phyloP scores from a whole-genome alignment of 768 basidiomycete genomes.

The Phylloporus scabripes region DNA sequence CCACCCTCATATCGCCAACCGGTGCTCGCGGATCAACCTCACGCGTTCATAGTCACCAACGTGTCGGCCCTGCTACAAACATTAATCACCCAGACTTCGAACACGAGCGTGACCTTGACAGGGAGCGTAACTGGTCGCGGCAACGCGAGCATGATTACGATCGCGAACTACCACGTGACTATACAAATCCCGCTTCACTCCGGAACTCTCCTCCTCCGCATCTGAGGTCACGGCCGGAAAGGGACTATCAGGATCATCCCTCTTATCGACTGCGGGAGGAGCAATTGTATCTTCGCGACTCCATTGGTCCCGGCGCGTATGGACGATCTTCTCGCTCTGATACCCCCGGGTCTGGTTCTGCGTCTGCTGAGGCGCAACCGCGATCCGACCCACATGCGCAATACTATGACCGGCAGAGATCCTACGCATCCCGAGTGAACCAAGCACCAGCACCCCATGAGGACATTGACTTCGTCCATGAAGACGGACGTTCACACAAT shows the following conservation, averaged over 20 bases:
- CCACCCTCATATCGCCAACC: conserved; percentile 33
- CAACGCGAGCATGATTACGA: conserved; percentile 42
- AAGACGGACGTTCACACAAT: conserved; percentile 42
- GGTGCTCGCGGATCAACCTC: conserved; percentile 31
- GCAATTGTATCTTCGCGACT: conserved; percentile 27
- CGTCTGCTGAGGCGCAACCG: conserved; percentile 43
- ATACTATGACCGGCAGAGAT: conserved; percentile 44
- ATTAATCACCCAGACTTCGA: conserved; percentile 39
- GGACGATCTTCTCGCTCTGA: conserved; percentile 48
- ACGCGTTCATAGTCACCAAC: conserved; percentile 61
- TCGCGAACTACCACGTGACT: conserved; percentile 32
- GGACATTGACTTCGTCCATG: conserved; percentile 49
- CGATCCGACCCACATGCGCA: conserved; percentile 45
- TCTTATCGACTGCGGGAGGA: conserved; percentile 29
- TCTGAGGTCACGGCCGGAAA: conserved; percentile 34
- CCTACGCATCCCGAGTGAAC: conserved; percentile 49
- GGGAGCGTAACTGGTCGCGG: conserved; percentile 37
- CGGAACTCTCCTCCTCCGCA: conserved; percentile 42
- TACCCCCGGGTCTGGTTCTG: conserved; percentile 54
- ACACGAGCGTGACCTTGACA: conserved; percentile 42
- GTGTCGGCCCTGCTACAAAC: conserved; percentile 56
- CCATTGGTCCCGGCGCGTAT: conserved; percentile 27
- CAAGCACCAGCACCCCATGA: conserved; percentile 36
- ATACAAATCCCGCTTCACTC: conserved; percentile 19
- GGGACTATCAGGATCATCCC: conserved; percentile 26